Evolutionary conservation across 805 yeast species (phyloP), one percentile per base, ranked within the genome.

Genomic region (Groenewaldozyma salmanticensis): DNA sequence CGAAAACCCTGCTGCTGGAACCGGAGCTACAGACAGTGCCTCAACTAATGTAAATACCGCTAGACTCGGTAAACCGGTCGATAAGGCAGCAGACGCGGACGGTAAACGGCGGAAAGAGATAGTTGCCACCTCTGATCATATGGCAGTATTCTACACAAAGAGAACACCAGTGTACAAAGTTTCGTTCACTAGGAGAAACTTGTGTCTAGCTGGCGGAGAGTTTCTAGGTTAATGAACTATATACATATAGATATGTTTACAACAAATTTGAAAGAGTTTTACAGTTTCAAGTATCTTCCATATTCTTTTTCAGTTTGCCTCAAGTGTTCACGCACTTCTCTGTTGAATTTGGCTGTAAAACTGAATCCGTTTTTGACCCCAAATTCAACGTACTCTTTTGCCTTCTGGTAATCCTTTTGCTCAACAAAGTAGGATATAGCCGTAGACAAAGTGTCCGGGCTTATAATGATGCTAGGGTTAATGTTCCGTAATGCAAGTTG

Each of bases 151-250:
- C 59, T 84, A 84, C 61, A 90, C 99, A 0, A 92, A 87, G 63
- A 80, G 79, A 61, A 87, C 96, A 0, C 95, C 96, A 3, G 92
- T 92, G 21, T 92, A 81, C 65, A 85, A 84, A 53, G 94, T 92
- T 27, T 87, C 81, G 54, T 90, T 92, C 58, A 90, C 97, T 1
- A 71, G 94, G 59, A 70, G 95, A 45, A 92, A 92, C 63, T 64
- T 92, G 51, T 88, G 95, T 52, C 69, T 92, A 29, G 95, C 96
- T 0, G 96, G 85, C 20, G 97, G 98, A 39, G 92, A 92, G 2
- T 86, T 37, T 15, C 17, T 19, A 34, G 16, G 37, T 27, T 29
- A 27, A 35, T 34, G 31, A 21, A 21, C 20, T 24, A 22, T 33
- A 16, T 19, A 20, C 11, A 38, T 19, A 13, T n/a, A 17, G 22